Percentiles rank a stretch among this genome's conserved stretches.
Evolutionary conservation across 208 protist species (phyloP).

Genomic region (Trypanosoma lewisi): DNA sequence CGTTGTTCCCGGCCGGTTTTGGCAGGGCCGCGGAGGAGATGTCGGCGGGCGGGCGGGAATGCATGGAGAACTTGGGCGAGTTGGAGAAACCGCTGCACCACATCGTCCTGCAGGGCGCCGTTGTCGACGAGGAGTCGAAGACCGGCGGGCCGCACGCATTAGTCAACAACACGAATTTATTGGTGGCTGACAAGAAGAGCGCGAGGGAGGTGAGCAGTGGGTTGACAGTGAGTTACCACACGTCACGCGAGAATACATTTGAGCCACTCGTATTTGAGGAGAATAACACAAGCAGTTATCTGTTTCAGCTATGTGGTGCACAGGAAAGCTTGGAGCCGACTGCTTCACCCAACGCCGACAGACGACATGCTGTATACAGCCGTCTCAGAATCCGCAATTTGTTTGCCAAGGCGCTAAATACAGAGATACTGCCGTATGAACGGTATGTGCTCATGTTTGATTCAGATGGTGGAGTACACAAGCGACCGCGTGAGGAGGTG

Average conservation of each 20-base stretch:
- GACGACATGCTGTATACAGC: slow-evolving; percentile 60
- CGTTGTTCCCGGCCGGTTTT: slow-evolving; percentile 64
- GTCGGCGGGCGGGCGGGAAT: slow-evolving; percentile 15
- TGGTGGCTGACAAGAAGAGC: slow-evolving; percentile 52
- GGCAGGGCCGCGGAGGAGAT: slow-evolving; percentile 28
- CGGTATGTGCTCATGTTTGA: slow-evolving; percentile 64
- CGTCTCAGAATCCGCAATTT: slow-evolving; percentile 55
- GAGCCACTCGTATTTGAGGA: slow-evolving; percentile 50
- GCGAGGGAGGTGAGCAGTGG: slow-evolving; percentile 19
- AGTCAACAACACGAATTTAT: slow-evolving; percentile 61
- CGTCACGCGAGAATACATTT: slow-evolving; percentile 63
- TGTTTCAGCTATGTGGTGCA: slow-evolving; percentile 30
- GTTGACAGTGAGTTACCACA: slow-evolving; percentile 52
- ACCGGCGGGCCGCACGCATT: slow-evolving; percentile 57
- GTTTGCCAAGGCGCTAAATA: slow-evolving; percentile 65
- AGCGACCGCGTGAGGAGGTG: slow-evolving; percentile 2
- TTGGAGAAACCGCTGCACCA: slow-evolving; percentile 47
- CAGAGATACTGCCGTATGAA: slow-evolving; percentile 39
- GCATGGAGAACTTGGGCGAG: slow-evolving; percentile 49
- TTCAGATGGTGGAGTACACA: slow-evolving; percentile 25
- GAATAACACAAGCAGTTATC: slow-evolving; percentile 70
- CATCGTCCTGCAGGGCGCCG: slow-evolving; percentile 57
- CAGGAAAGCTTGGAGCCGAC: not conserved
- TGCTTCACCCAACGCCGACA: slow-evolving; percentile 44
- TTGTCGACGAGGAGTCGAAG: slow-evolving; percentile 28